Conservation (phyloP, 2,329 filamentous ascomycete genomes). For the Coleophoma crateriformis region DNA sequence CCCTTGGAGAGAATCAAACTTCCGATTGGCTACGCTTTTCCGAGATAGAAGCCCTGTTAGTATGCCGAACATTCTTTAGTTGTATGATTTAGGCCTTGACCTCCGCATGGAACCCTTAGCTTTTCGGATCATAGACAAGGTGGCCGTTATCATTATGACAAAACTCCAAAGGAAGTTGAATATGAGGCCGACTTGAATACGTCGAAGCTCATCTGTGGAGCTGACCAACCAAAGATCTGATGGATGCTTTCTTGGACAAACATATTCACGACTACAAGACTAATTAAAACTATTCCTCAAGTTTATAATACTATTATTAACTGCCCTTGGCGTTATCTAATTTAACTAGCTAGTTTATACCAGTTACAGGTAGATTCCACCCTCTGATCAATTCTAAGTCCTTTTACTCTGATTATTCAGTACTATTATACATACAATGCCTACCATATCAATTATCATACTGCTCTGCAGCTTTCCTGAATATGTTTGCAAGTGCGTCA, state of each 20-base stretch:
- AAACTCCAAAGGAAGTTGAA: slow-evolving; percentile 30
- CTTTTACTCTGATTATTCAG: too few relatives aligned
- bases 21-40: slow-evolving; percentile 36
- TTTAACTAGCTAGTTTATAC: too few relatives aligned
- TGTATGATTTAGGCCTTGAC: slow-evolving; percentile 30
- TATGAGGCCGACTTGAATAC: slow-evolving; percentile 42
- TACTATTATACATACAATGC: too few relatives aligned
- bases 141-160: slow-evolving; percentile 40
- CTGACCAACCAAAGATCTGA: slow-evolving; percentile 22
- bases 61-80: slow-evolving; percentile 36
- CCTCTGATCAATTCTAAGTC: too few relatives aligned
- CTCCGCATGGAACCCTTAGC: slow-evolving; percentile 39
- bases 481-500: too few relatives aligned
- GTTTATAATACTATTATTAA: too few relatives aligned
- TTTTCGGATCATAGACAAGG: slow-evolving; percentile 31
- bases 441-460: too few relatives aligned
- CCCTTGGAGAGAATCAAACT: slow-evolving; percentile 21
- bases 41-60: slow-evolving; percentile 29
- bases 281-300: too few relatives aligned
- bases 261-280: too few relatives aligned
- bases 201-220: slow-evolving; percentile 32
- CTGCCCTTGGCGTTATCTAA: too few relatives aligned
- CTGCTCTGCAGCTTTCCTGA: too few relatives aligned
- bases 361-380: too few relatives aligned
- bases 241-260: neutral